phyloP scores from a whole-genome alignment of 306 rosid genomes.

The Corylus americana region DNA sequence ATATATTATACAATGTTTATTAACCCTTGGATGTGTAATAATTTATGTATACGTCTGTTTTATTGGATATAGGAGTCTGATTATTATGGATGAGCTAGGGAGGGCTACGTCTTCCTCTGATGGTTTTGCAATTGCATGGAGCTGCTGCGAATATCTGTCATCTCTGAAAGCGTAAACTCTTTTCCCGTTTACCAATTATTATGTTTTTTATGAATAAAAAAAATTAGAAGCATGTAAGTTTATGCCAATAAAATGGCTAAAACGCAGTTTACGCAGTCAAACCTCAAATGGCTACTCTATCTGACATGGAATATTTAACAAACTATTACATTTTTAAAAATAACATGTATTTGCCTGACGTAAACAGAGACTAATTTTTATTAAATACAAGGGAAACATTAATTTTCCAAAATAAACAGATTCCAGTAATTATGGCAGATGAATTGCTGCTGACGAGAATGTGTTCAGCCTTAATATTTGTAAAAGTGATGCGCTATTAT shows the following conservation, averaged over 20 bases:
- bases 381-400: neutral
- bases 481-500: neutral
- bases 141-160: conserved; percentile 93
- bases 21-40: conserved; percentile 21
- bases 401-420: neutral
- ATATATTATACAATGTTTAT: conserved; percentile 22
- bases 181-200: conserved; percentile 22
- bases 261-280: neutral
- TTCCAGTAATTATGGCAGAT: neutral
- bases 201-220: neutral
- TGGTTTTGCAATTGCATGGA: conserved; percentile 96
- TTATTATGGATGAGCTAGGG: conserved; percentile 97
- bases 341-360: neutral
- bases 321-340: neutral
- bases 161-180: conserved; percentile 76
- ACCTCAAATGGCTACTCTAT: neutral
- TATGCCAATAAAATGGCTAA: neutral
- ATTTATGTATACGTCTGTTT: conserved; percentile 8
- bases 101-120: conserved; percentile 95
- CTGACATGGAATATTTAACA: neutral
- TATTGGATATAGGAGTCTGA: conserved; percentile 68
- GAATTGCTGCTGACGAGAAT: conserved; percentile 12
- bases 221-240: neutral
- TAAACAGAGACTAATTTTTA: neutral
- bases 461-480: conserved; percentile 10